Conservation (phyloP, 1,284 basidiomycete species). For the Naganishia cerealis region DNA sequence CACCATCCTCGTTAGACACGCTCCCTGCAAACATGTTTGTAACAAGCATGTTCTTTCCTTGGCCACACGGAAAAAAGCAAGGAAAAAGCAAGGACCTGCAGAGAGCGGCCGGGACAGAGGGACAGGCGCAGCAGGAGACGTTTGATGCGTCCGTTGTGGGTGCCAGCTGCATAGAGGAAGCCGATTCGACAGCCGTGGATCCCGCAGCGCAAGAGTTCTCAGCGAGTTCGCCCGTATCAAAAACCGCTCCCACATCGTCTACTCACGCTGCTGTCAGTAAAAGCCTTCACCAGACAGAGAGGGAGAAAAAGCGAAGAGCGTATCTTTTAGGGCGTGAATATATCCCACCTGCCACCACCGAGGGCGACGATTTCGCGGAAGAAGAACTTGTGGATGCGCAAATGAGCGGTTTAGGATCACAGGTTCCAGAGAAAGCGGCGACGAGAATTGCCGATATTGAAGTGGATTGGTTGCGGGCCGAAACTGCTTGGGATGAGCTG, state of each 20-base stretch:
- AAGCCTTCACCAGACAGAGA: slow-evolving; percentile 12
- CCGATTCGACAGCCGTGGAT: background rate
- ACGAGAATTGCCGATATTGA: background rate
- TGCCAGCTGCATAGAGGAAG: background rate
- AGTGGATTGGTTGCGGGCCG: slow-evolving; percentile 6
- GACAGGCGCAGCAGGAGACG: slow-evolving; percentile 2
- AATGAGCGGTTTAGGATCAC: background rate
- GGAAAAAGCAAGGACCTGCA: slow-evolving; percentile 1
- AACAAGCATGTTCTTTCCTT: slow-evolving; percentile 40
- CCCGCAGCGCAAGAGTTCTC: background rate
- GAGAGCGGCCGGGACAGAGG: background rate
- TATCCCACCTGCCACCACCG: background rate
- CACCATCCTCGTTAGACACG: slow-evolving; percentile 39
- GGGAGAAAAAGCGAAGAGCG: slow-evolving; percentile 21
- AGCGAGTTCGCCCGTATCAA: background rate
- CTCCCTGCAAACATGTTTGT: slow-evolving; percentile 49
- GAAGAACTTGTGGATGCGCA: slow-evolving; percentile 23
- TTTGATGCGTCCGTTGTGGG: background rate
- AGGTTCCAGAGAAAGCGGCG: background rate
- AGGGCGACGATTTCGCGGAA: slow-evolving; percentile 9
- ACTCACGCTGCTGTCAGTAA: background rate
- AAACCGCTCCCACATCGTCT: background rate
- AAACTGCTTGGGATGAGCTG: slow-evolving; percentile 4
- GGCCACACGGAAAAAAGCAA: slow-evolving; percentile 18
- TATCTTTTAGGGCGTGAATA: slow-evolving; percentile 15